Percentiles rank a stretch among this genome's conserved stretches.
Conservation (phyloP, 2,329 filamentous ascomycete genomes). For the Pseudocercospora ulei region DNA sequence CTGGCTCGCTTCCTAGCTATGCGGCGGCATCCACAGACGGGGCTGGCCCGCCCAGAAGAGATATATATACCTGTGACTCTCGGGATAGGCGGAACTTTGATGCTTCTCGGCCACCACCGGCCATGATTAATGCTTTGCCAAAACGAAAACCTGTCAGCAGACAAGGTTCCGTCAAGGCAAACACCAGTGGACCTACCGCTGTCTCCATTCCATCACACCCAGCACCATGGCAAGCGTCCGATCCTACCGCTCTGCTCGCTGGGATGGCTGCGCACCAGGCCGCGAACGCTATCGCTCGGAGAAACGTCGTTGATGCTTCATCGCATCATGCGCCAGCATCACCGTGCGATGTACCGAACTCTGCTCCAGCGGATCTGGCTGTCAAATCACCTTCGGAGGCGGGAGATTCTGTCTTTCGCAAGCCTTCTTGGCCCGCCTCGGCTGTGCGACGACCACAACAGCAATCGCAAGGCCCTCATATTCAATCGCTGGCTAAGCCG, state of each 20-base stretch:
- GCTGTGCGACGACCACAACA: too few species aligned
- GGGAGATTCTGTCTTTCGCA: conserved; percentile 26
- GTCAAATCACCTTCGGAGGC: conserved; percentile 14
- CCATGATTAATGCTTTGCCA: conserved; percentile 8
- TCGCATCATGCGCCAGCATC: conserved; percentile 9
- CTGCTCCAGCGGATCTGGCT: conserved; percentile 9
- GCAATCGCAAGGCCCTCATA: conserved; percentile 14
- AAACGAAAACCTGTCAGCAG: conserved; percentile 16
- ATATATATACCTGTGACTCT: conserved; percentile 14
- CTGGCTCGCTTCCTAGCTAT: conserved; percentile 37
- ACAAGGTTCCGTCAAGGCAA: conserved; percentile 14
- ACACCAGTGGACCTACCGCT: neutral
- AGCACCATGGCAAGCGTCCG: conserved; percentile 9
- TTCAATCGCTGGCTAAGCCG: conserved; percentile 25
- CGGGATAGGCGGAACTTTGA: conserved; percentile 8
- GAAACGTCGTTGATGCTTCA: conserved; percentile 11
- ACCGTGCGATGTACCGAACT: conserved; percentile 1
- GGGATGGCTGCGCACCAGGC: conserved; percentile 23
- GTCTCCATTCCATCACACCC: neutral
- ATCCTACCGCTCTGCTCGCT: conserved; percentile 18
- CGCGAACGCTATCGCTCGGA: conserved; percentile 17
- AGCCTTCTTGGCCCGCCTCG: conserved; percentile 32
- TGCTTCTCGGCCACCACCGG: conserved; percentile 7
- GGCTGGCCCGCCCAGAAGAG: conserved; percentile 32
- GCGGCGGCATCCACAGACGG: conserved; percentile 37